Conservation (phyloP, 441 rosid genomes). For the Viola pubescens region DNA sequence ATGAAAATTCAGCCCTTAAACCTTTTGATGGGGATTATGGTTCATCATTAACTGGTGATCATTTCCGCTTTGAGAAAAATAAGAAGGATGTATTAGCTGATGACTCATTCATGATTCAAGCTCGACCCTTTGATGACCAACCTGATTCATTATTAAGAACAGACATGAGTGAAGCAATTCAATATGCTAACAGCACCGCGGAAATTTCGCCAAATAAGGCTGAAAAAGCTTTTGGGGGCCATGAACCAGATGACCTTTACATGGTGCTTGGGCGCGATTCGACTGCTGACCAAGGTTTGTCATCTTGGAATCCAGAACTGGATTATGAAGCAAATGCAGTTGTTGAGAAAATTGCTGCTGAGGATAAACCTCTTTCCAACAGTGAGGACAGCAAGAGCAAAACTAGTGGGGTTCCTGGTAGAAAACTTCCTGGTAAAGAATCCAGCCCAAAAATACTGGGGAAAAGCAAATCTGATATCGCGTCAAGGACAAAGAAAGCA, state of each 20-base stretch:
- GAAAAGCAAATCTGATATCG: conserved; percentile 37
- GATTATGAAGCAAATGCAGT: conserved; percentile 43
- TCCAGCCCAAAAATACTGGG: conserved; percentile 40
- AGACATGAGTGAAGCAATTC: conserved; percentile 44
- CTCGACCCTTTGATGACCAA: conserved; percentile 37
- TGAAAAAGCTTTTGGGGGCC: conserved; percentile 14
- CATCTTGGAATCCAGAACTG: conserved; percentile 72
- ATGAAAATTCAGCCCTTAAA: conserved; percentile 32
- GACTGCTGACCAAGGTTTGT: conserved; percentile 29
- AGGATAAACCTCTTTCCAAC: conserved; percentile 25
- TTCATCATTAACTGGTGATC: conserved; percentile 32
- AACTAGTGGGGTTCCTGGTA: conserved; percentile 28
- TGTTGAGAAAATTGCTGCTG: conserved; percentile 26
- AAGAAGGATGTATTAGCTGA: conserved; percentile 50
- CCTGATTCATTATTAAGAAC: conserved; percentile 40
- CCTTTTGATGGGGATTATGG: conserved; percentile 34
- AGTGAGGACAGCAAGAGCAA: conserved; percentile 24
- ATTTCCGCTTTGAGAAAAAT: conserved; percentile 22
- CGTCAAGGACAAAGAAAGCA: conserved; percentile 47
- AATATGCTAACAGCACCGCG: conserved; percentile 26
- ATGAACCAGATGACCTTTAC: conserved; percentile 88
- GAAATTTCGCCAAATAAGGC: conserved; percentile 27
- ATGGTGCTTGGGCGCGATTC: conserved; percentile 82
- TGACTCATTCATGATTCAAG: conserved; percentile 85
- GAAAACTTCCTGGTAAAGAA: conserved; percentile 38